A percentile compares a stretch with the other conserved stretches of the same genome.
These are phyloP conservation scores for Neurospora tetraspora DNA, from an alignment of 495 filamentous ascomycete species.

Conservation along the genomic window DNA sequence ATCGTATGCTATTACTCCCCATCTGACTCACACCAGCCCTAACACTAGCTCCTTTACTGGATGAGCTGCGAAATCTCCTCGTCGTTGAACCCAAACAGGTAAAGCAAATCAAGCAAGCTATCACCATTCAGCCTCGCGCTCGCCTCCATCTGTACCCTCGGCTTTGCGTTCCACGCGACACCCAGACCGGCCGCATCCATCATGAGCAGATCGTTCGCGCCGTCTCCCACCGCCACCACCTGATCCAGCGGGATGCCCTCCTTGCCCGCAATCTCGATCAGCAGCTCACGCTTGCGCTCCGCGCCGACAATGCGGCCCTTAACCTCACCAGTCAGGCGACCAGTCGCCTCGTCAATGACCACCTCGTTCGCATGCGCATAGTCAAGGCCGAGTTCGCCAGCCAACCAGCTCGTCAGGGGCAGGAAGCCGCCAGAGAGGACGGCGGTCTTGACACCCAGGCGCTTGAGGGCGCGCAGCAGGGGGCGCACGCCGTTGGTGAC, in stretches of 20 bases:
- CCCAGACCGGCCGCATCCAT: slow-evolving; percentile 80
- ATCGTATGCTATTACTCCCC: neutral
- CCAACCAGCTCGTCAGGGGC: slow-evolving; percentile 80
- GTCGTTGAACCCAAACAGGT: slow-evolving; percentile 67
- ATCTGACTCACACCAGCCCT: neutral
- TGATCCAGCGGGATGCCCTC: slow-evolving; percentile 64
- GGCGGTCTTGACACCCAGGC: slow-evolving; percentile 70
- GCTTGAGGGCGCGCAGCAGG: slow-evolving; percentile 60
- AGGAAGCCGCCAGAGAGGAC: slow-evolving; percentile 89
- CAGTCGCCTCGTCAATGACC: slow-evolving; percentile 47
- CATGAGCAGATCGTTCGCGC: slow-evolving; percentile 93
- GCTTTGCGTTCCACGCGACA: slow-evolving; percentile 91
- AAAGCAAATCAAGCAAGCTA: slow-evolving; percentile 70
- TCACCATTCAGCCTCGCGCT: slow-evolving; percentile 71
- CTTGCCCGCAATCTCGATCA: slow-evolving; percentile 65
- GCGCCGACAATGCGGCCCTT: slow-evolving; percentile 72
- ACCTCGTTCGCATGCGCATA: slow-evolving; percentile 83
- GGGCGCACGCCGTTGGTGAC: slow-evolving; percentile 73
- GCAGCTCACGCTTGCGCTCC: slow-evolving; percentile 63
- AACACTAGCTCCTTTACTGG: slow-evolving; percentile 2
- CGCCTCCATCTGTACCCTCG: slow-evolving; percentile 78
- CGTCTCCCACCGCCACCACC: slow-evolving; percentile 81
- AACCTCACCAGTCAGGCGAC: slow-evolving; percentile 72
- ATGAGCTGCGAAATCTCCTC: slow-evolving; percentile 50
- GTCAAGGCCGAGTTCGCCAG: slow-evolving; percentile 68